A percentile compares a stretch with the other conserved stretches of the same genome.
Evolutionary conservation across 306 rosid species (phyloP).

Genomic region (Trifolium repens): DNA sequence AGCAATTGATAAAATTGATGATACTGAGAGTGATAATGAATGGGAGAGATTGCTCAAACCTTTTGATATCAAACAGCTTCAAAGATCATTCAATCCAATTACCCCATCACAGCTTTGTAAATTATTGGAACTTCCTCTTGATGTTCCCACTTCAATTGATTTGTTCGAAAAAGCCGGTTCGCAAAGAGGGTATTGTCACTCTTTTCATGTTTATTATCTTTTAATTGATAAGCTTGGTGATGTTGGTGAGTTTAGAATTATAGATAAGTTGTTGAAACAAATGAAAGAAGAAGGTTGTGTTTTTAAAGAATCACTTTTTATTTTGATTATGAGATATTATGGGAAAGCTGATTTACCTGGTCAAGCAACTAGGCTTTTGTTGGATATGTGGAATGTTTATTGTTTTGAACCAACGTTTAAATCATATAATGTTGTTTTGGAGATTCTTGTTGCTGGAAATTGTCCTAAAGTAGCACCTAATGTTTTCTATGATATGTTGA

Average conservation of each 20-base stretch:
- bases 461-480: constrained; percentile 71
- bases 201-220: constrained; percentile 65
- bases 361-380: constrained; percentile 81
- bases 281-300: constrained; percentile 76
- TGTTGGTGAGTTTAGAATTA: constrained; percentile 65
- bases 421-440: constrained; percentile 84
- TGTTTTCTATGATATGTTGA: constrained; percentile 91
- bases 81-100: constrained; percentile 56
- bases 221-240: constrained; percentile 82
- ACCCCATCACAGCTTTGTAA: constrained; percentile 75
- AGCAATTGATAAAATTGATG: constrained; percentile 43
- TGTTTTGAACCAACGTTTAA: constrained; percentile 68
- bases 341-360: constrained; percentile 85
- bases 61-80: constrained; percentile 75
- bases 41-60: constrained; percentile 91
- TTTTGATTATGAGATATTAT: constrained; percentile 71
- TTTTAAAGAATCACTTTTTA: constrained; percentile 78
- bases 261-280: constrained; percentile 72
- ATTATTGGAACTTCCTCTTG: constrained; percentile 79
- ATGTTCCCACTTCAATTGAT: constrained; percentile 72
- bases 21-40: constrained; percentile 62
- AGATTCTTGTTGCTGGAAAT: constrained; percentile 68
- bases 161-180: constrained; percentile 70
- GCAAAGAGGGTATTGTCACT: constrained; percentile 75
- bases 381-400: constrained; percentile 80